phyloP scores from a whole-genome alignment of 129 eudicot genomes.

The Escallonia rubra region DNA sequence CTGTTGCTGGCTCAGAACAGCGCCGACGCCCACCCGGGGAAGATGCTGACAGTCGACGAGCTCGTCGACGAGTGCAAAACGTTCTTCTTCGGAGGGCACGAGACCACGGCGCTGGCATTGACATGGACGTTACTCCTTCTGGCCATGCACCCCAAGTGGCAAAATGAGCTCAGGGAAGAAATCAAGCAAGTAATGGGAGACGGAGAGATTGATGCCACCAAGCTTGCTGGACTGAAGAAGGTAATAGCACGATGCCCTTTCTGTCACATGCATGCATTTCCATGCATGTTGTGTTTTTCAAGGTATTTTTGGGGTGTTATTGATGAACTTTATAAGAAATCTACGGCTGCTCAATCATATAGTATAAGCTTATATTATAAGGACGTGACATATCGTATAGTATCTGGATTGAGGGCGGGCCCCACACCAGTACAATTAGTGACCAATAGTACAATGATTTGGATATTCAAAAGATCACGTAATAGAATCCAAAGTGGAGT shows the following conservation, averaged over 20 bases:
- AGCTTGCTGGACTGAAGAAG: slow-evolving; percentile 82
- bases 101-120: slow-evolving; percentile 81
- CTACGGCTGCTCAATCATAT: no score
- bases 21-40: slow-evolving; percentile 29
- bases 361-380: no score
- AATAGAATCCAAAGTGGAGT: no score
- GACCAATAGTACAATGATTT: no score
- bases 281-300: not conserved
- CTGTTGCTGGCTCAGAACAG: slow-evolving; percentile 44
- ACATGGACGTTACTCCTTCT: slow-evolving; percentile 78
- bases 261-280: not conserved
- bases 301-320: no score
- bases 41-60: slow-evolving; percentile 51
- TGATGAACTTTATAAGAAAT: no score
- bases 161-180: slow-evolving; percentile 69
- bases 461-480: no score
- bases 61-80: slow-evolving; percentile 94
- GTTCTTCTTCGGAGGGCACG: slow-evolving; percentile 92
- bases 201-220: slow-evolving; percentile 58
- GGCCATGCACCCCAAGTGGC: slow-evolving; percentile 82
- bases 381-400: no score
- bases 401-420: no score
- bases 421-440: no score
- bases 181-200: slow-evolving; percentile 70
- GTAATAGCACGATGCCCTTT: slow-evolving; percentile 24